Base-by-base conservation (phyloP, 345 rosid species). In the Cardamine occulta region DNA sequence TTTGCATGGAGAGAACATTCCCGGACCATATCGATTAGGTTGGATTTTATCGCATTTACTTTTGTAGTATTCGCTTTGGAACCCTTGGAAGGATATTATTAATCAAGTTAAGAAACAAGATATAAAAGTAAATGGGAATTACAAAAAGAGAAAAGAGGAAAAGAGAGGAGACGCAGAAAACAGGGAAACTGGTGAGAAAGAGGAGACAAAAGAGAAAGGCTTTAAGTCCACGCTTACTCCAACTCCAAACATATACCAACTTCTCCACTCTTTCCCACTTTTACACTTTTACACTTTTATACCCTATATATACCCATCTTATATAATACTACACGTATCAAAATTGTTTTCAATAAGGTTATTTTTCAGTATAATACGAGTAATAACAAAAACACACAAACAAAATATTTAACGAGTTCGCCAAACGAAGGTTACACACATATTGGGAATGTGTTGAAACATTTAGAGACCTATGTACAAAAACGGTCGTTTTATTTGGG, bases 141-240 rank as follows among this genome's bases (percentile, higher is more conserved):
- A 31, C 7, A 23, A 68, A 68, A 28, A 28, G 57, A 52, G 32
- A 77, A 26, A 57, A 65, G 13, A 26, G 24, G 23, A 63, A 72
- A 72, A 63, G 72, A 81, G 80, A 49, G 74, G 58, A 78, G 75
- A 64, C 62, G 82, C 87, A 64, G 78, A 79, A 80, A 82, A 77
- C 49, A 76, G 74, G 83, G 74, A 66, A 69, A 35, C 63, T 72
- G 83, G 82, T 72, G 84, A 68, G 54, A 82, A 83, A 83, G 80
- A 47, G 80, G 83, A 81, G 85, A 74, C 83, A 84, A 54, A 70
- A 74, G 79, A 65, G 64, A 75, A 80, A 74, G 40, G 39, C 81
- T 80, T 83, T 83, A 66, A 74, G 59, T 60, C 66, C 84, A 53
- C 86, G 86, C 89, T 62, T 77, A 80, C 81, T 71, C 80, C 80